Evolutionary conservation across 83 land plant genomes (phyloP).

Genomic region (Picea abies): DNA sequence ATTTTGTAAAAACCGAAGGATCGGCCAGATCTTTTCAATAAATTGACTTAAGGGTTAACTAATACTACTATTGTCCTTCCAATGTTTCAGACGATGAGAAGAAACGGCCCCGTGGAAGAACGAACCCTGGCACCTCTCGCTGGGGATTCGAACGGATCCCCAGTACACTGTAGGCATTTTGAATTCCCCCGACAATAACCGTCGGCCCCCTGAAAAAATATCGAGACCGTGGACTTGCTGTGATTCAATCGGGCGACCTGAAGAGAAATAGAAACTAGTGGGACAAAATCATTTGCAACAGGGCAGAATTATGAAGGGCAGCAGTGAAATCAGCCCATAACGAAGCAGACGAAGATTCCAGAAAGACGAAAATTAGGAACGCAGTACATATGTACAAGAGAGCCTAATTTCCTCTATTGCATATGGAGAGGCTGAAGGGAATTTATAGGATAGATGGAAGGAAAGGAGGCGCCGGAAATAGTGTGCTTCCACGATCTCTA

Average conservation of each 20-base stretch:
- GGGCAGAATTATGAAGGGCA: too few species aligned
- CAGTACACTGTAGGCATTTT: conserved; percentile 6
- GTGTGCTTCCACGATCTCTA: too few species aligned
- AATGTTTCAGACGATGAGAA: conserved; percentile 14
- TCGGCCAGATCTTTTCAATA: background rate
- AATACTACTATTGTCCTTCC: background rate
- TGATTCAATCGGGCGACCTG: background rate
- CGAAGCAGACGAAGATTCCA: too few species aligned
- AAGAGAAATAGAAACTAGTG: background rate
- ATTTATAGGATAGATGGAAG: too few species aligned
- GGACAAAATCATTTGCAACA: too few species aligned
- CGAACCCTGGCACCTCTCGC: background rate
- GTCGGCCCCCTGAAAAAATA: background rate
- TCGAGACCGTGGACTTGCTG: background rate
- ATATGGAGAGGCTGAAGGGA: too few species aligned
- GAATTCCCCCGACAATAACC: background rate
- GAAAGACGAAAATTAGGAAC: too few species aligned
- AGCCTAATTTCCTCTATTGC: too few species aligned
- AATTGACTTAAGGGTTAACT: background rate
- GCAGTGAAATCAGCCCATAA: too few species aligned
- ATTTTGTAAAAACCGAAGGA: background rate
- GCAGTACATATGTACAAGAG: too few species aligned
- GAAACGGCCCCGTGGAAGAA: conserved; percentile 6
- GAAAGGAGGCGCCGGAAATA: too few species aligned
- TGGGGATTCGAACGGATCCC: background rate